Evolutionary conservation across 2,329 filamentous ascomycete species (phyloP), one percentile per base, ranked within the genome.

Genomic region (Chalaropsis thielavioides): DNA sequence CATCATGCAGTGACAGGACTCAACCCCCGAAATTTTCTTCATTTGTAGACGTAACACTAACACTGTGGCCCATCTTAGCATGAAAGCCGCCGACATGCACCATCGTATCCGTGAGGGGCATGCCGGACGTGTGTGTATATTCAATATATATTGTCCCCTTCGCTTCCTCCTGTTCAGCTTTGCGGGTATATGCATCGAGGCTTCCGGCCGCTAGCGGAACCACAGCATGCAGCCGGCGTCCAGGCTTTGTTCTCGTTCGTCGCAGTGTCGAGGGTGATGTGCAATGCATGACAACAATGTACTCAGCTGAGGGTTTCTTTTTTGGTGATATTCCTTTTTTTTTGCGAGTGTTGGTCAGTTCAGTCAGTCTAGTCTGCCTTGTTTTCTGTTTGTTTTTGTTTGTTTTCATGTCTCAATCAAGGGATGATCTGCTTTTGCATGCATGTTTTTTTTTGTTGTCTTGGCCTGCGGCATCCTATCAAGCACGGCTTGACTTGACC

Each of bases 21-120:
- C n/a, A 3, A 11, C 19, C 24, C 11, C n/a, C 1, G 17, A n/a
- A 58, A 58, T 38, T 24, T 17, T 35, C 17, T 58, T 58, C 54
- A 38, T 58, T 58, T 58, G 11, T 58, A 19, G 27, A 58, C 54
- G 54, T 58, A 58, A 58, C 54, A 58, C 54, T 58, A 58, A 58
- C 38, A 8, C 24, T 38, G 54, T 15, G 31, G 31, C 54, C 35
- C 54, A 38, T 38, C 27, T 58, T 58, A 58, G 54, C 54, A 58
- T 58, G 15, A 58, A 35, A 19, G 27, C 11, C 13, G 8, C 35
- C 13, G 54, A 35, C 27, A 31, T n/a, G 24, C 54, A n/a, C 15
- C 27, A n/a, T 31, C 22, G 51, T 8, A 58, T 17, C 10, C 35
- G 7, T 7, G 4, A 19, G 15, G 31, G 54, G 8, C 24, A n/a